Percentiles rank a stretch among this genome's conserved stretches.
Evolutionary conservation across 768 basidiomycete genomes (phyloP).

Genomic region (Glaciozyma martinii): DNA sequence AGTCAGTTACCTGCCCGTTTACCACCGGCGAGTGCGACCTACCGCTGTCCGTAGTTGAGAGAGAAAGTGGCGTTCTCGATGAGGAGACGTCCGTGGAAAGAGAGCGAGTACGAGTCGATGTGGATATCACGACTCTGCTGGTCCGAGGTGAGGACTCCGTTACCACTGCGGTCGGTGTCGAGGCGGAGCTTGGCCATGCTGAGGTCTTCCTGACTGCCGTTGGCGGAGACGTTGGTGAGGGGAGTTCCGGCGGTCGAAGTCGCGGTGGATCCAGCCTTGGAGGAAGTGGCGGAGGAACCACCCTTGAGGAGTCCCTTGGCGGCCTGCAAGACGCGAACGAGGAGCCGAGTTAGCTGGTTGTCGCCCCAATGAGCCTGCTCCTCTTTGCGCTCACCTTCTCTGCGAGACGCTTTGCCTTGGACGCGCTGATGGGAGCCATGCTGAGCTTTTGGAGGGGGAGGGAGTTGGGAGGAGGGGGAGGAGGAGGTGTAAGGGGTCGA

Average conservation of each 20-base stretch:
- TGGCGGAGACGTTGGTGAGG: slow-evolving; percentile 60
- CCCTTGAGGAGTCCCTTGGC: slow-evolving; percentile 47
- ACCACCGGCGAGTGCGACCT: not conserved
- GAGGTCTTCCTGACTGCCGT: slow-evolving; percentile 70
- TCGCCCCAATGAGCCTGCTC: not conserved
- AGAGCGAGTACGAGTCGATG: slow-evolving; percentile 88
- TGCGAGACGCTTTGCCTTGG: slow-evolving; percentile 76
- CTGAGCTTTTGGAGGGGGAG: not conserved
- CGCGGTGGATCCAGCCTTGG: slow-evolving; percentile 51
- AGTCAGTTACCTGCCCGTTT: not conserved
- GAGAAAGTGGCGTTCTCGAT: slow-evolving; percentile 56
- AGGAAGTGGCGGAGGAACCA: slow-evolving; percentile 43
- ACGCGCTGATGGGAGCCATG: slow-evolving; percentile 35
- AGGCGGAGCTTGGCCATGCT: slow-evolving; percentile 79
- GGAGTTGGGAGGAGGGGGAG: too few species aligned
- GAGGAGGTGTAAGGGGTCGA: too few species aligned
- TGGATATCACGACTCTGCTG: slow-evolving; percentile 90
- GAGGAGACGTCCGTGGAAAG: slow-evolving; percentile 84
- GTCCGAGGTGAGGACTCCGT: slow-evolving; percentile 89
- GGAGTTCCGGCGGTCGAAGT: slow-evolving; percentile 66
- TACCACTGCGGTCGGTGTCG: slow-evolving; percentile 73
- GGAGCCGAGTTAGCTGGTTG: not conserved
- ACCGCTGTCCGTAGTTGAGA: slow-evolving; percentile 77
- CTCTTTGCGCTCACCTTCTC: slow-evolving; percentile 54
- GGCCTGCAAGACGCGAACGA: slow-evolving; percentile 41